Evolutionary conservation across 768 basidiomycete genomes (phyloP).

Genomic region (Trametes cubensis): DNA sequence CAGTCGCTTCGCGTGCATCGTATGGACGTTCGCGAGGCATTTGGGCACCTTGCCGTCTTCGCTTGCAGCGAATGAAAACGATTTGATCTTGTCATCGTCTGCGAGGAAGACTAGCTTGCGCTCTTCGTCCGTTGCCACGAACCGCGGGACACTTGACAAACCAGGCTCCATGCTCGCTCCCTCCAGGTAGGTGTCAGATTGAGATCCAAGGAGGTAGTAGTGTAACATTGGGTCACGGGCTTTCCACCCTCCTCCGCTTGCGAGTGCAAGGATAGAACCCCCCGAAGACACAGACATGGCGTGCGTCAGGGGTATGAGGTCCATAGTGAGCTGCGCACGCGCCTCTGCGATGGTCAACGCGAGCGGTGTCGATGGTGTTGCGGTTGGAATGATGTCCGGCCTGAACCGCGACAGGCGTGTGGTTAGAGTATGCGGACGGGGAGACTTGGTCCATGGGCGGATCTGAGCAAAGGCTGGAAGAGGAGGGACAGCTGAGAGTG

Average conservation of each 20-base stretch:
- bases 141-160: conserved; percentile 29
- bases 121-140: conserved; percentile 35
- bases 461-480: conserved; percentile 16
- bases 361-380: conserved; percentile 24
- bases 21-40: conserved; percentile 35
- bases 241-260: conserved; percentile 38
- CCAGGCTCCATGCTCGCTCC: conserved; percentile 26
- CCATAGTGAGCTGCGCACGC: conserved; percentile 37
- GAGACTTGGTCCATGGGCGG: conserved; percentile 30
- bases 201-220: conserved; percentile 32
- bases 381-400: conserved; percentile 25
- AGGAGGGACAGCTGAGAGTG: conserved; percentile 3
- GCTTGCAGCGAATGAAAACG: conserved; percentile 36
- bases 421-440: conserved; percentile 34
- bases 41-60: background rate
- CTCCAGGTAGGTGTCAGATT: conserved; percentile 22
- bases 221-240: conserved; percentile 35
- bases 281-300: conserved; percentile 27
- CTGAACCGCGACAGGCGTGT: conserved; percentile 42
- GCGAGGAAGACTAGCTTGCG: conserved; percentile 43
- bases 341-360: conserved; percentile 40
- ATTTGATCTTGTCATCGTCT: conserved; percentile 41
- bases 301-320: conserved; percentile 18
- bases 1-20: conserved; percentile 28
- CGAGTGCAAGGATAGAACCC: conserved; percentile 33